A percentile compares a stretch with the other conserved stretches of the same genome.
Conservation (phyloP, 1,139 yeast genomes). For the Pichia sp. region DNA sequence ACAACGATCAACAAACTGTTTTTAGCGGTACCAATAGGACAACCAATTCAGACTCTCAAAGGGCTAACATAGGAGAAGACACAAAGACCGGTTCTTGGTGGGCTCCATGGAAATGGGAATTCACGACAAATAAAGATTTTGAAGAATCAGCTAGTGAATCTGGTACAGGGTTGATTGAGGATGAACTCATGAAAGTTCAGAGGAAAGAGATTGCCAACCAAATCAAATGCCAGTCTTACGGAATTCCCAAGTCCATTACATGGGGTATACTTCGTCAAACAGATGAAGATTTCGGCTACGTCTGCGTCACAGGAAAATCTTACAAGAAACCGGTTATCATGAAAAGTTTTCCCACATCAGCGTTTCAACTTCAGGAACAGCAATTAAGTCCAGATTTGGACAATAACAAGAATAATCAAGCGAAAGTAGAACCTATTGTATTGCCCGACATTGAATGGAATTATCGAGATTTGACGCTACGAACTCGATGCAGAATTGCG, state of each 20-base stretch:
- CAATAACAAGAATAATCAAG: background rate
- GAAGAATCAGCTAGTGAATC: constrained; percentile 10
- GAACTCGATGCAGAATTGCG: constrained; percentile 39
- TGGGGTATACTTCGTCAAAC: constrained; percentile 24
- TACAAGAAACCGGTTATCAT: constrained; percentile 31
- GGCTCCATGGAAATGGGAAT: constrained; percentile 22
- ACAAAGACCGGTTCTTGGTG: constrained; percentile 10
- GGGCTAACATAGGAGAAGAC: background rate
- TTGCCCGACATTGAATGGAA: constrained; percentile 27
- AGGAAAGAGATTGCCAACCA: constrained; percentile 19
- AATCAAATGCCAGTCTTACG: constrained; percentile 21
- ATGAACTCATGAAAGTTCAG: constrained; percentile 13
- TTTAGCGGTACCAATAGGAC: background rate
- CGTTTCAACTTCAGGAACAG: constrained; percentile 27
- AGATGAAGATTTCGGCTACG: constrained; percentile 29
- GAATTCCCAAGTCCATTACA: constrained; percentile 21
- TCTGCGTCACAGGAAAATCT: constrained; percentile 38
- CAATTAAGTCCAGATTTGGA: constrained; percentile 1
- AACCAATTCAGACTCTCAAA: background rate
- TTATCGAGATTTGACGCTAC: constrained; percentile 34
- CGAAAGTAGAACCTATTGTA: constrained; percentile 17
- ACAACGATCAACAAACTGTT: background rate
- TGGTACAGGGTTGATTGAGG: constrained; percentile 13
- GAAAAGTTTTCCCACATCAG: constrained; percentile 26
- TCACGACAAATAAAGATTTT: background rate